A percentile compares a stretch with the other conserved stretches of the same genome.
Evolutionary conservation across 768 basidiomycete genomes (phyloP).

Genomic region (Dacryopinax primogenitus): DNA sequence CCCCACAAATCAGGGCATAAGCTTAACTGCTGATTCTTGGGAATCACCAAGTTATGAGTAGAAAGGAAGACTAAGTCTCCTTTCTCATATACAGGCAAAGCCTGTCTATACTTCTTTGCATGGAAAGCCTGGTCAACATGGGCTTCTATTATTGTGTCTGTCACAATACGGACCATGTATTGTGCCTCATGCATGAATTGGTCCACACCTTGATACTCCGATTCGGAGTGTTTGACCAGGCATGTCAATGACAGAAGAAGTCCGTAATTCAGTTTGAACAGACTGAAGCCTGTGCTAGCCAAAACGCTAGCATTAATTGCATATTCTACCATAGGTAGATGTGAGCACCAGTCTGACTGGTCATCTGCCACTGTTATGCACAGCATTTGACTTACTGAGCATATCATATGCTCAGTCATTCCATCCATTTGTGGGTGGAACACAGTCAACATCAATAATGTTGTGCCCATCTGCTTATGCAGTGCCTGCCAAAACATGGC

Average conservation of each 20-base stretch:
- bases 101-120: conserved; percentile 9
- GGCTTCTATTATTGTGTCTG: conserved; percentile 13
- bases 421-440: too few relatives aligned
- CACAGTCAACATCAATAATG: too few relatives aligned
- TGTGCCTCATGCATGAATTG: conserved; percentile 7
- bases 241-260: conserved; percentile 8
- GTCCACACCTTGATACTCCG: conserved; percentile 12
- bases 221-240: conserved; percentile 10
- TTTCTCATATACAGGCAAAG: background rate
- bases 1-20: background rate
- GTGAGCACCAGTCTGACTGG: too few relatives aligned
- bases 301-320: too few relatives aligned
- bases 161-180: conserved; percentile 2
- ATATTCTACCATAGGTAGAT: too few relatives aligned
- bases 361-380: too few relatives aligned
- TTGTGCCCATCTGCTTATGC: too few relatives aligned
- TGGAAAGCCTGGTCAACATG: conserved; percentile 9
- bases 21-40: background rate
- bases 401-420: too few relatives aligned
- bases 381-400: too few relatives aligned
- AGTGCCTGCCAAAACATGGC: too few relatives aligned
- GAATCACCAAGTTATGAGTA: background rate
- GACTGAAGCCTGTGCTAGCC: too few relatives aligned
- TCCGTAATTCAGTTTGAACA: conserved; percentile 23
- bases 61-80: background rate